Evolutionary conservation across 768 basidiomycete species (phyloP), one percentile per base, ranked within the genome.

Genomic region (Leccinum variicolor): DNA sequence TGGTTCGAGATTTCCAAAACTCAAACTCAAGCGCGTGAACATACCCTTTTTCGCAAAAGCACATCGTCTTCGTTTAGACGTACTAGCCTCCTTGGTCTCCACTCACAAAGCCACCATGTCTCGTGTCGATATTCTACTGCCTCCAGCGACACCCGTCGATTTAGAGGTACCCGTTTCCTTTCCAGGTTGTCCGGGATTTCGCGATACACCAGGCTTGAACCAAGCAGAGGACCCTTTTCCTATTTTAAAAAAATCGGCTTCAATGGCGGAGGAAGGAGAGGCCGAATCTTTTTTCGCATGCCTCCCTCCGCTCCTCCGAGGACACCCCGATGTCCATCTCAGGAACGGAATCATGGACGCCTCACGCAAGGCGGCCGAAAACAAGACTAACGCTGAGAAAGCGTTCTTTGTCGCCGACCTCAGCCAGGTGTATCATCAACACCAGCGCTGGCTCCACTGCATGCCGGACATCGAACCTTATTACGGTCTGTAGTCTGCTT

Each of bases 371-470:
- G 74, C 79, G 19, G 78, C 79, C 33, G 78, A 77, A 25, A 77
- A 82, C 57, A 80, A 82, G 61, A 79, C 79, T 19, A 86, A 92
- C 66, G 89, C 94, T 11, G 97, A 98, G 75, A 87, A 86, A 57
- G 96, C 97, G 7, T 98, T 98, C 73, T 98, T 98, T 66, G 95
- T 97, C 11, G 94, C 90, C 11, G 97, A 99, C 73, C 85, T 99
- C 45, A 84, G 87, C 64, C 82, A 88, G 63, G 89, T 98, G 5
- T 97, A 90, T 71, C 77, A 76, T 53, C 94, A 96, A 69, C 89
- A 93, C 66, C 77, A 85, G 65, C 82, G 92, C 53, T 99, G 96
- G 96, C 77, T 79, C 57, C 70, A 76, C 17, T 81, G 81, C 62
- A 81, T 99, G 19, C 88, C 92, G 4, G 83, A 90, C 54, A 85